Base-by-base conservation (phyloP, 31 red algal genomes). In the Asparagopsis taxiformis region DNA sequence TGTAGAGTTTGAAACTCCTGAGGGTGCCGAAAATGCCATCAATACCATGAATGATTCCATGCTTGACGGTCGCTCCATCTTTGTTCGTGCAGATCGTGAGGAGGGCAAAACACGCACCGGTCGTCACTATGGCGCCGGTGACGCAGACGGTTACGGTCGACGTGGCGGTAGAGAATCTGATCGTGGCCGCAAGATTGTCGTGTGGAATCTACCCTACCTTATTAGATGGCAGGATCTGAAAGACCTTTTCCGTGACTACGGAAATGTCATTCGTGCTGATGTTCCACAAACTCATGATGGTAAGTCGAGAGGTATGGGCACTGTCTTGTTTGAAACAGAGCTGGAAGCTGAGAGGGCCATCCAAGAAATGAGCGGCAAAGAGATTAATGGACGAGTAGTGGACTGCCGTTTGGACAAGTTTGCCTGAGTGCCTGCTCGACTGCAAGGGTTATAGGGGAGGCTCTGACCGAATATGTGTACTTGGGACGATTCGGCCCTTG, bases 141-240 rank as follows among this genome's bases (percentile, higher is more conserved):
- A 51, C 55, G 38, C 34, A 37, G 72, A 55, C 25, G 72, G 72
- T 32, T 51, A 54, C 35, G 75, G 75, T 55, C 56, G 81, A 23
- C 58, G 68, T 32, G 58, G 91, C 23, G 76, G 89, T 13, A 46
- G 41, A 37, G 68, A 72, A 20, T 73, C 82, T 2, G 93, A 97
- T 65, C 79, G 80, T 55, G 93, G 93, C 32, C 74, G 96, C 51
- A 99, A 99, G 80, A 89, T 99, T 74, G 91, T 99, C 39, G 80
- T 99, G 22, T 89, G 87, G 96, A 99, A 99, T 73, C 65, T 99
- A 58, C 96, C 90, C 22, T 91, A 88, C 56, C 85, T 85, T 26
- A 80, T 88, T 38, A 74, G 84, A 58, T 99, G 96, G 96, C 96
- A 99, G 77, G 91, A 99, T 33, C 68, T 99, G 31, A 99, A 99